Evolutionary conservation across 805 yeast species (phyloP).

Genomic region (Zygoascus biomembranicola): DNA sequence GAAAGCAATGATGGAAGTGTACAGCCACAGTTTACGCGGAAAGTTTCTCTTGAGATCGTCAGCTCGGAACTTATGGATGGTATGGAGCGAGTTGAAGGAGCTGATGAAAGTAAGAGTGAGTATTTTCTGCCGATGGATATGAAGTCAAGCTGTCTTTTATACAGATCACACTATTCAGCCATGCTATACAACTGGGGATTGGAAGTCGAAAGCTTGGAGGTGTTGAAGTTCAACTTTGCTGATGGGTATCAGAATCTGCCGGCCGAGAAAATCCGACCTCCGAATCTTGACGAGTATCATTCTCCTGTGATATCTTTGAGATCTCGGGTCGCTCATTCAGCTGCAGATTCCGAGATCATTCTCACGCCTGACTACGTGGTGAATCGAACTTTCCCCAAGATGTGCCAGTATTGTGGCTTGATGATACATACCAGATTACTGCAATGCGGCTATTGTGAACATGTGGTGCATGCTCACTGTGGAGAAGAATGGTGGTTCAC

Average conservation of each 20-base stretch:
- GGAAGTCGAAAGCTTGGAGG: conserved; percentile 68
- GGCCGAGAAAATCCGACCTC: conserved; percentile 5
- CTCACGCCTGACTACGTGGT: conserved; percentile 7
- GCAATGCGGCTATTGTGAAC: conserved; percentile 68
- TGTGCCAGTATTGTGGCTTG: conserved; percentile 60
- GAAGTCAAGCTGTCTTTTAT: conserved; percentile 30
- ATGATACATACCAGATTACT: conserved; percentile 52
- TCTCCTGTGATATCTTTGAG: conserved; percentile 14
- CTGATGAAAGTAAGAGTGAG: not conserved
- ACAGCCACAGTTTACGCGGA: conserved; percentile 3
- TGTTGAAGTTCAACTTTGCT: conserved; percentile 58
- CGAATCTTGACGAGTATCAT: conserved; percentile 19
- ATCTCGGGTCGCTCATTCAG: not conserved
- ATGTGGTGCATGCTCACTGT: conserved; percentile 69
- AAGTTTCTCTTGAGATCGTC: conserved; percentile 39
- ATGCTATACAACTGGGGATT: conserved; percentile 77
- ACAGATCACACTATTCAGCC: conserved; percentile 67
- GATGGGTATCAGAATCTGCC: not conserved
- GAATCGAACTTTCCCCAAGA: conserved; percentile 25
- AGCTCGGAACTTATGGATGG: conserved; percentile 39
- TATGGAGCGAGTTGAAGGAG: conserved; percentile 24
- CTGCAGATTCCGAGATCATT: conserved; percentile 11
- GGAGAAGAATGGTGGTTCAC: conserved; percentile 72
- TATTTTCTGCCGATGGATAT: conserved; percentile 35
- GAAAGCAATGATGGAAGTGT: conserved; percentile 17